phyloP scores from a whole-genome alignment of 2,329 filamentous ascomycete genomes.

The Ophiostoma australiae region DNA sequence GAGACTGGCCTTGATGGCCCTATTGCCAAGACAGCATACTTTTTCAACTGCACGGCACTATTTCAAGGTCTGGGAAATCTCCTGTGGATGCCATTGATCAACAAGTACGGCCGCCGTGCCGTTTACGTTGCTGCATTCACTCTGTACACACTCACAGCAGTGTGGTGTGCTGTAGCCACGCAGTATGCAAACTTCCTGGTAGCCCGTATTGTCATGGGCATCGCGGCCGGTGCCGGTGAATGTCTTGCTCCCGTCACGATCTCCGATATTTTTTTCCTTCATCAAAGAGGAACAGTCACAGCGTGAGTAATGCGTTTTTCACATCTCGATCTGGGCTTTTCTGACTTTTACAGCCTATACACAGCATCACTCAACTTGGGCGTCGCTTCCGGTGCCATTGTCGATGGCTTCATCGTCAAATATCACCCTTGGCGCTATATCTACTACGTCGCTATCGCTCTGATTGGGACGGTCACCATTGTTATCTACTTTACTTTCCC shows the following conservation, averaged over 20 bases:
- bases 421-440: constrained; percentile 47
- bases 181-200: constrained; percentile 41
- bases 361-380: constrained; percentile 32
- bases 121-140: constrained; percentile 43
- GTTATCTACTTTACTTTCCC: constrained; percentile 51
- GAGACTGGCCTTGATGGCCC: constrained; percentile 31
- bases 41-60: constrained; percentile 49
- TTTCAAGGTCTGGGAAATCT: constrained; percentile 46
- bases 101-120: constrained; percentile 43
- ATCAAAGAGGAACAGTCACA: constrained; percentile 51
- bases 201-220: constrained; percentile 48
- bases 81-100: constrained; percentile 44
- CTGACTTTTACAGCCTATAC: constrained; percentile 19
- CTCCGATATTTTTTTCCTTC: constrained; percentile 53
- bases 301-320: constrained; percentile 37
- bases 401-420: constrained; percentile 47
- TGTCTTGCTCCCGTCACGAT: constrained; percentile 48
- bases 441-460: constrained; percentile 47
- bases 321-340: neutral
- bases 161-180: constrained; percentile 43
- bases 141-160: constrained; percentile 39
- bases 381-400: constrained; percentile 41
- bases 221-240: constrained; percentile 51
- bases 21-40: constrained; percentile 46
- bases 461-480: constrained; percentile 46